phyloP scores from a whole-genome alignment of 1,284 basidiomycete genomes.

The Omphalotus olearius region DNA sequence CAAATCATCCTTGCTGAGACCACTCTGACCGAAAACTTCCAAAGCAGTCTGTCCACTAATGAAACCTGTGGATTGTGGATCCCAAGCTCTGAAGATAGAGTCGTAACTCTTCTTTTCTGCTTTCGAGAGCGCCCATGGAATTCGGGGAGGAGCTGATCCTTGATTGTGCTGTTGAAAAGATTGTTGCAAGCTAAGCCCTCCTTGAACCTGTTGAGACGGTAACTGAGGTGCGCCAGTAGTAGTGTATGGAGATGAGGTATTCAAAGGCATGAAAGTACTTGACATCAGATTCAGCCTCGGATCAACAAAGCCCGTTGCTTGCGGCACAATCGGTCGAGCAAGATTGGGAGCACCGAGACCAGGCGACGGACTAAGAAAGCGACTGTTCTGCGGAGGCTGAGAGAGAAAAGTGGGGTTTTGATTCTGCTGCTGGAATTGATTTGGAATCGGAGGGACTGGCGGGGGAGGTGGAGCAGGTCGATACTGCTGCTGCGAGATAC shows the following conservation, averaged over 20 bases:
- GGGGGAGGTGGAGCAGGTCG: slow-evolving; percentile 46
- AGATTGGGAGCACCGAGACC: slow-evolving; percentile 32
- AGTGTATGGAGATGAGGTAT: slow-evolving; percentile 56
- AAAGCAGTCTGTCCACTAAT: slow-evolving; percentile 84
- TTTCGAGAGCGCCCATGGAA: slow-evolving; percentile 88
- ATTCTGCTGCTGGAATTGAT: slow-evolving; percentile 53
- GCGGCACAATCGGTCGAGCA: slow-evolving; percentile 59
- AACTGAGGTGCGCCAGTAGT: slow-evolving; percentile 66
- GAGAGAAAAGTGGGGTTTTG: slow-evolving; percentile 37
- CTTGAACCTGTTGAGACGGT: slow-evolving; percentile 53
- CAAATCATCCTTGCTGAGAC: slow-evolving; percentile 84
- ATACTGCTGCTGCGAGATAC: slow-evolving; percentile 44
- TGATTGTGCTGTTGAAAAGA: slow-evolving; percentile 80
- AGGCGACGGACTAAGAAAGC: slow-evolving; percentile 63
- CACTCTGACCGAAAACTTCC: slow-evolving; percentile 95
- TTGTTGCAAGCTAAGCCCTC: slow-evolving; percentile 60
- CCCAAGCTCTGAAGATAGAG: slow-evolving; percentile 96
- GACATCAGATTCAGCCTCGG: slow-evolving; percentile 84
- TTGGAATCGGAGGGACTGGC: slow-evolving; percentile 58
- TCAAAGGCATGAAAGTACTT: slow-evolving; percentile 81
- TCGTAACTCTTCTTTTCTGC: slow-evolving; percentile 97
- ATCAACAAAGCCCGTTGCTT: slow-evolving; percentile 81
- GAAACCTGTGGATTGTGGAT: slow-evolving; percentile 79
- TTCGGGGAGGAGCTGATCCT: slow-evolving; percentile 67
- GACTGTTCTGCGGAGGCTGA: slow-evolving; percentile 36